phyloP scores from a whole-genome alignment of 345 rosid genomes.

The Garcia nutans region DNA sequence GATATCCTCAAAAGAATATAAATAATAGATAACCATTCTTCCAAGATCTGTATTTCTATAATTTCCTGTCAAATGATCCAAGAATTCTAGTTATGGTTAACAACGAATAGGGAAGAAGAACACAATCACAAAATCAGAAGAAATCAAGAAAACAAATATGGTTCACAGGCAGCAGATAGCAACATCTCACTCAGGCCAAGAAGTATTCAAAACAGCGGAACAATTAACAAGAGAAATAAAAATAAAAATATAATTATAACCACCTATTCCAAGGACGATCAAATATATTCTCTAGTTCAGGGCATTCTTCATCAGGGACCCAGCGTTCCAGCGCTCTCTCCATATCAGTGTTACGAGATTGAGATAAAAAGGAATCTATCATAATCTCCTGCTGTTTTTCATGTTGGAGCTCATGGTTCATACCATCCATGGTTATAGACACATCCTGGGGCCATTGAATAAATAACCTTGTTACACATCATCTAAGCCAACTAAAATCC shows the following conservation, averaged over 20 bases:
- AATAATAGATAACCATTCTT: background rate
- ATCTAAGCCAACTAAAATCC: background rate
- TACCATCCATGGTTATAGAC: slow-evolving; percentile 59
- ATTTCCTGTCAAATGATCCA: background rate
- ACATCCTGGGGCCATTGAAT: slow-evolving; percentile 56
- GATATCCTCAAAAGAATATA: background rate
- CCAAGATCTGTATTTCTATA: background rate
- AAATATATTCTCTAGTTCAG: slow-evolving; percentile 71
- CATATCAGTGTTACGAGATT: slow-evolving; percentile 47
- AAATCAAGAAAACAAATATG: background rate
- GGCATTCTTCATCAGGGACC: slow-evolving; percentile 74
- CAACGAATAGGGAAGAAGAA: background rate
- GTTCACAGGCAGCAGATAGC: background rate
- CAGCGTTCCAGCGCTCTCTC: slow-evolving; percentile 82
- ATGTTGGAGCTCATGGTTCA: slow-evolving; percentile 46
- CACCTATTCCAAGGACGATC: slow-evolving; percentile 69
- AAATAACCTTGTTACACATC: background rate
- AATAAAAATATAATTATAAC: slow-evolving; percentile 16
- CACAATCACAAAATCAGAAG: background rate
- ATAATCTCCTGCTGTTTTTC: slow-evolving; percentile 65
- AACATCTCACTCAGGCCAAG: slow-evolving; percentile 13
- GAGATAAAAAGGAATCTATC: slow-evolving; percentile 80
- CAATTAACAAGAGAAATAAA: slow-evolving; percentile 22
- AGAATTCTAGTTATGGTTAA: background rate
- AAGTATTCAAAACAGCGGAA: background rate